Percentiles rank a stretch among this genome's conserved stretches.
Conservation (phyloP, 148 eudicot species). For the Nepenthes mirabilis region DNA sequence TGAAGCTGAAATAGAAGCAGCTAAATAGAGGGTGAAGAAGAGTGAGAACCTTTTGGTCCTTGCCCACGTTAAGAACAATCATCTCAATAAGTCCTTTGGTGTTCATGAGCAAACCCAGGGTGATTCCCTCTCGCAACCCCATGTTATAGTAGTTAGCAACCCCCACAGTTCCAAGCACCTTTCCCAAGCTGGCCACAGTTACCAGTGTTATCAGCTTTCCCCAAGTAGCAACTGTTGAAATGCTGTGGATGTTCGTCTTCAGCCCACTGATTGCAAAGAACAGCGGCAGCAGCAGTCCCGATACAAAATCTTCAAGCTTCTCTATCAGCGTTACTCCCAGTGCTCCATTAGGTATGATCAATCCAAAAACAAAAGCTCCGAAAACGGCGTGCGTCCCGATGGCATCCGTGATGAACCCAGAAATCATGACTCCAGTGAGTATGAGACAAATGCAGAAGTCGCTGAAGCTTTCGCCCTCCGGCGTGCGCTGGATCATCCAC, state of each 20-base stretch:
- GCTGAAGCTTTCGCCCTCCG: constrained; percentile 54
- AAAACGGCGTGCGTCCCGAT: constrained; percentile 79
- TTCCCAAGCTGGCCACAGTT: constrained; percentile 28
- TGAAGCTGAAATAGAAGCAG: too few relatives aligned
- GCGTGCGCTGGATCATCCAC: constrained; percentile 47
- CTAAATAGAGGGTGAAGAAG: too few relatives aligned
- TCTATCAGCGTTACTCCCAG: constrained; percentile 49
- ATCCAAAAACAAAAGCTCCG: constrained; percentile 64
- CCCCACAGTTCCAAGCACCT: constrained; percentile 34
- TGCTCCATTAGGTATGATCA: constrained; percentile 59
- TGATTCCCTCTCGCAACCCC: constrained; percentile 47
- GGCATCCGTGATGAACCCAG: constrained; percentile 61
- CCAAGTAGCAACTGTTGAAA: constrained; percentile 21
- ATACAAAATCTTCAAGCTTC: constrained; percentile 63
- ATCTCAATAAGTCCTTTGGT: constrained; percentile 91
- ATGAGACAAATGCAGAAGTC: constrained; percentile 50
- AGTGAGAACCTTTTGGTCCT: constrained; percentile 61
- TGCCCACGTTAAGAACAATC: constrained; percentile 90
- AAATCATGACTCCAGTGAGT: constrained; percentile 51
- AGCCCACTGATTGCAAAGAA: constrained; percentile 62
- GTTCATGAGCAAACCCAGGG: constrained; percentile 60
- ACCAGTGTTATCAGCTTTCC: constrained; percentile 15
- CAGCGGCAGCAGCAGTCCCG: constrained; percentile 56
- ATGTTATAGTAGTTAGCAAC: constrained; percentile 34
- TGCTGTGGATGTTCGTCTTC: constrained; percentile 27